Base-by-base conservation (phyloP, 1,284 basidiomycete species). In the Cutaneotrichosporon sp. region DNA sequence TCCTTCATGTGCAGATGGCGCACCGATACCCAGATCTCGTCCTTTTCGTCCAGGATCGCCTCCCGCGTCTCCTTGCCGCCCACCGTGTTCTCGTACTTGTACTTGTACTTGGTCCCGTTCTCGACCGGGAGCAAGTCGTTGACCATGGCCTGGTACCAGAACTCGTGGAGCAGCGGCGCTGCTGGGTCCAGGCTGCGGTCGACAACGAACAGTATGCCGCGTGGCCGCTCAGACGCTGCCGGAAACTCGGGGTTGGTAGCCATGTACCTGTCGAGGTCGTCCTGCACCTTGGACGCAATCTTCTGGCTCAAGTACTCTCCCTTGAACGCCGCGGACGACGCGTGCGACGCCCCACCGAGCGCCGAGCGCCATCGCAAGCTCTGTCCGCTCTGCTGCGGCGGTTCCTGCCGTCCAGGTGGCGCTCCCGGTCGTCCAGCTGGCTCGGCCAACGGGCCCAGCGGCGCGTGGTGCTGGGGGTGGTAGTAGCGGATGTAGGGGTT, bases 91-190 rank as follows among this genome's bases (percentile, higher is more conserved):
- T 90, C 86, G 74, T 92, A 91, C 67, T 90, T 90, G 72, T 92
- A 91, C 86, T 82, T 84, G 75, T 97, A 98, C 71, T 81, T 84
- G 3, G 80, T 81, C 22, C 92, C 94, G 59, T 92, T 84, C 54
- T 89, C 82, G 54, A 98, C 89, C 17, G 86, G 84, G 1, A 99
- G 80, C 26, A 98, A 76, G 72, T 98, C 96, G 65, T 94, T 92
- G 47, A 85, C 87, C 96, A 99, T 99, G 1, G 96, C 94, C 73
- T 98, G 96, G 72, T 98, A 99, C 37, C 92, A 97, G 69, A 99
- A 98, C 68, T 98, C 96, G 71, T 99, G 96, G 41, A 97, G 73
- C 59, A 97, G 82, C 0, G 96, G 94, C 1, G 90, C 87, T 15
- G 87, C 73, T 57, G 86, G 84, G 74, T 99, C 96, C 87, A 99